Conservation (phyloP, 495 filamentous ascomycete genomes). For the Aspergillus leporis region DNA sequence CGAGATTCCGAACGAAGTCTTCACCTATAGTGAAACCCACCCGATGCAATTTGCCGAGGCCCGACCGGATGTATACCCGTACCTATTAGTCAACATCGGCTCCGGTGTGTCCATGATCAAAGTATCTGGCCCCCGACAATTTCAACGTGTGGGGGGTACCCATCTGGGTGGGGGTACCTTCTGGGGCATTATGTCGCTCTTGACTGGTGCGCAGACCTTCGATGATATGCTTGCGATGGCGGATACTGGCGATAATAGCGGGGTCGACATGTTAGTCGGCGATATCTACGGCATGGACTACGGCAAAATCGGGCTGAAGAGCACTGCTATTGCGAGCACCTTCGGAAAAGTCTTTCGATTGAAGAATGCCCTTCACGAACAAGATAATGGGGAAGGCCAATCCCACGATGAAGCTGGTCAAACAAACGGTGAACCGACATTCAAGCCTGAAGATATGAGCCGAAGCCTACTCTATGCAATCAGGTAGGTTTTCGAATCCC, state of each 20-base stretch:
- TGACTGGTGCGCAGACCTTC: conserved; percentile 87
- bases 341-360: conserved; percentile 95
- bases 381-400: conserved; percentile 34
- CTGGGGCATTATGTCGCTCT: conserved; percentile 87
- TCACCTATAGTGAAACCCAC: conserved; percentile 86
- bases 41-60: conserved; percentile 83
- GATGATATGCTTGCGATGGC: conserved; percentile 96
- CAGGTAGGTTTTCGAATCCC: conserved; percentile 47
- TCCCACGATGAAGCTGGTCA: conserved; percentile 50
- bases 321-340: conserved; percentile 88
- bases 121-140: conserved; percentile 83
- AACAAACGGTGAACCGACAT: conserved; percentile 37
- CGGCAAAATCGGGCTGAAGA: conserved; percentile 90
- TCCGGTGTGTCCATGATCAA: conserved; percentile 99
- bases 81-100: conserved; percentile 98
- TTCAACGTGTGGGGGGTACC: conserved; percentile 88
- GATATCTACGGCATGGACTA: conserved; percentile 98
- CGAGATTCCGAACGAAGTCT: conserved; percentile 94
- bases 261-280: conserved; percentile 95
- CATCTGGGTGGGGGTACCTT: conserved; percentile 94
- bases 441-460: conserved; percentile 66
- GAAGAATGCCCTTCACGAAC: conserved; percentile 58
- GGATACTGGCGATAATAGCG: conserved; percentile 87
- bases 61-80: conserved; percentile 81
- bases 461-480: conserved; percentile 79